Evolutionary conservation across 202 grass and related monocot species (phyloP), one percentile per base, ranked within the genome.

Genomic region (Saccharum hybrid): DNA sequence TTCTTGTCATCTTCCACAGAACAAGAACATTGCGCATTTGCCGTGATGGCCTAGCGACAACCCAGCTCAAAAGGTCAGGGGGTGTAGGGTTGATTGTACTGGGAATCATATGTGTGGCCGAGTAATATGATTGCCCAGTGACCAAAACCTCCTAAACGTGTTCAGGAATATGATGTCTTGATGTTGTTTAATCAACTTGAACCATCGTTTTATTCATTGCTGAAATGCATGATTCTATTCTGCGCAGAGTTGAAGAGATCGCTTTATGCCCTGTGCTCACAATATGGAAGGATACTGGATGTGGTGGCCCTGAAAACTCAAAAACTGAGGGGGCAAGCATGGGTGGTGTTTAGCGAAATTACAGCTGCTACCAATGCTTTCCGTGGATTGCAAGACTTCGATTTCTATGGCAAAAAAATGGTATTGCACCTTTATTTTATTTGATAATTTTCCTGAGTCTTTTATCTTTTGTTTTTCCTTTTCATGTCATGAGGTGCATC

Each of bases 251-350:
- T 99, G 83, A 96, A 94, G 76, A 87, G 96, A 43, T 99, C 96
- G 31, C 83, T 99, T 4, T 99, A 99, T 69, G 93, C 96, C 3
- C 72, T 99, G 68, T 99, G 94, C 86, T 99, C 96, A 26, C 96
- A 99, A 76, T 99, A 93, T 94, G 96, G 96, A 83, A 90, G 88
- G 74, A 96, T 98, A 86, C 76, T 98, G 66, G 96, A 98, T 89
- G 65, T 98, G 0, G 91, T 98, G 81, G 89, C 96, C 79, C 75
- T 98, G 36, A 98, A 98, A 83, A 98, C 96, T 67, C 74, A 88
- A n/a, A 98, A 90, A 82, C 79, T 98, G 23, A 90, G 96, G 75
- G 96, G 96, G 23, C 96, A 98, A 76, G 96, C 96, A 52, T 98
- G 96, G 96, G 86, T 98, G 49, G 96, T 85, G 41, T 98, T 98